These are phyloP conservation scores for Serendipita sp. DNA, from an alignment of 768 basidiomycete species.

Conservation along the genomic window DNA sequence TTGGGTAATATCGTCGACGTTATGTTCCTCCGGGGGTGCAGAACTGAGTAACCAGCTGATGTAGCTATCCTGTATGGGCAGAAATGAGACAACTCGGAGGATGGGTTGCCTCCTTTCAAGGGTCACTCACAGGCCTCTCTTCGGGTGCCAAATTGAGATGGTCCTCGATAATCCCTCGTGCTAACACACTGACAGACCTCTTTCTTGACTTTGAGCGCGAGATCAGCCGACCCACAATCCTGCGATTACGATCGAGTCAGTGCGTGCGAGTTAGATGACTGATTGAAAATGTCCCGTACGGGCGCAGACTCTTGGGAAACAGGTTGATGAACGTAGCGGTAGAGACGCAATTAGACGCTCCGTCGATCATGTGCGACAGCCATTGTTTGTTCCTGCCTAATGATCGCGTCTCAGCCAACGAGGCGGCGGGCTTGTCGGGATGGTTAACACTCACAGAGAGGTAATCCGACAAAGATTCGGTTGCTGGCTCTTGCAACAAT, in stretches of 20 bases:
- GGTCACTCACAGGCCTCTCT: slow-evolving; percentile 23
- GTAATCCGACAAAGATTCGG: slow-evolving; percentile 31
- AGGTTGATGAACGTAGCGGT: neutral
- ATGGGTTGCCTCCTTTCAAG: neutral
- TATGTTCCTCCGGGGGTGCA: slow-evolving; percentile 21
- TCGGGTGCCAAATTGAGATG: neutral
- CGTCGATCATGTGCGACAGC: neutral
- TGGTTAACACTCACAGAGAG: slow-evolving; percentile 23
- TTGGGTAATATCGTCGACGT: slow-evolving; percentile 20
- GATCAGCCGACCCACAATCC: neutral
- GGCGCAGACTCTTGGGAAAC: neutral
- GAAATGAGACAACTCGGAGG: neutral
- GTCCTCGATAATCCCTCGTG: neutral
- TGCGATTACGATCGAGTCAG: neutral
- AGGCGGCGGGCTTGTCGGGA: neutral
- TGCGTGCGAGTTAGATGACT: neutral
- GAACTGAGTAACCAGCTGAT: slow-evolving; percentile 32
- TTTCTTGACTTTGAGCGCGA: neutral
- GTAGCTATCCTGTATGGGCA: slow-evolving; percentile 25
- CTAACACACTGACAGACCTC: neutral
- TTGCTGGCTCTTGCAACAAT: slow-evolving; percentile 26
- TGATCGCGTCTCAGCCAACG: neutral
- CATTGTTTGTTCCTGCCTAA: neutral
- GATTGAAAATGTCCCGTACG: neutral
- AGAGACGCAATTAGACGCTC: neutral